A percentile compares a stretch with the other conserved stretches of the same genome.
phyloP scores from a whole-genome alignment of 2,329 filamentous ascomycete species.

The Pyricularia grisea region DNA sequence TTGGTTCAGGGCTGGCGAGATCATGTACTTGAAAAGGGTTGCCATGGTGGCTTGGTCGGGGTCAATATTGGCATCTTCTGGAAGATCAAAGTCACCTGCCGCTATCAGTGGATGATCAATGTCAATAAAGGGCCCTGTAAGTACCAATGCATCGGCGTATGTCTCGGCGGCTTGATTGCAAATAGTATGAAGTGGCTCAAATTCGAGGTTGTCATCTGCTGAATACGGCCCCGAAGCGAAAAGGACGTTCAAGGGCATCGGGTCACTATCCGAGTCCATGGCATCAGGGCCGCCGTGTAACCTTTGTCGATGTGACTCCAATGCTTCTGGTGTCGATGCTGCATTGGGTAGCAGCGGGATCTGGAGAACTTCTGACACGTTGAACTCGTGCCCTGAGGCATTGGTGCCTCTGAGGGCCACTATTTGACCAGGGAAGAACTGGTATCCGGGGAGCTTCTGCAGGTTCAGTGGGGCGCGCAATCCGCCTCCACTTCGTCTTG shows the following conservation, averaged over 20 bases:
- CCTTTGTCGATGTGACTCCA: conserved; percentile 61
- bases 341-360: conserved; percentile 67
- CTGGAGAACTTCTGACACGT: conserved; percentile 66
- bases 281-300: conserved; percentile 55
- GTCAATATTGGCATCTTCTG: conserved; percentile 56
- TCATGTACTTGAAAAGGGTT: conserved; percentile 74
- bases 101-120: conserved; percentile 83
- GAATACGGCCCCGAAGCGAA: conserved; percentile 85
- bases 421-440: conserved; percentile 92
- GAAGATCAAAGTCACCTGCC: conserved; percentile 68
- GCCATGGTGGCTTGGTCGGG: conserved; percentile 71
- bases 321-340: conserved; percentile 54
- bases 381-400: conserved; percentile 73
- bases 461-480: conserved; percentile 73
- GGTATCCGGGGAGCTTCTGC: conserved; percentile 56
- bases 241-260: conserved; percentile 64
- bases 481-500: conserved; percentile 73
- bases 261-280: conserved; percentile 48
- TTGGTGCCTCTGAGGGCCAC: conserved; percentile 83
- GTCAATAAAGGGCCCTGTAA: conserved; percentile 85
- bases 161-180: conserved; percentile 67
- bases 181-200: conserved; percentile 74
- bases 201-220: conserved; percentile 83
- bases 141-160: conserved; percentile 68
- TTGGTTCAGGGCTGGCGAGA: conserved; percentile 62